A percentile compares a stretch with the other conserved stretches of the same genome.
Evolutionary conservation across 306 rosid genomes (phyloP).

Genomic region (Ormosia semicastrata): DNA sequence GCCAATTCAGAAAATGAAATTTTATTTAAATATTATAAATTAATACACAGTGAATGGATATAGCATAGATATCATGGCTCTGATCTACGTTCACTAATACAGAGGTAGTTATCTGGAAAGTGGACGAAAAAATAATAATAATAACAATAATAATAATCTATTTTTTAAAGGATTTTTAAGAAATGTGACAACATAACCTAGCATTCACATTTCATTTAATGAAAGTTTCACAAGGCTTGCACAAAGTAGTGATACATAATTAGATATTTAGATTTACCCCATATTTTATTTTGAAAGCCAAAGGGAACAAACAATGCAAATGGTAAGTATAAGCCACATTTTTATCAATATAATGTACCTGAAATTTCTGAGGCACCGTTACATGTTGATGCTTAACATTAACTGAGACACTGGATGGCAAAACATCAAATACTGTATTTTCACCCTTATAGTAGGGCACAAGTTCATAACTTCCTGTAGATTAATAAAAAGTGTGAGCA

Average conservation of each 20-base stretch:
- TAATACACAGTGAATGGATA: neutral
- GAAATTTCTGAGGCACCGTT: slow-evolving; percentile 75
- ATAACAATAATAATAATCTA: neutral
- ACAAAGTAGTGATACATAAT: neutral
- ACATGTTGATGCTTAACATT: slow-evolving; percentile 82
- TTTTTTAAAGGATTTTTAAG: neutral
- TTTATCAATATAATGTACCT: slow-evolving; percentile 55
- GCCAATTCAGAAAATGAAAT: neutral
- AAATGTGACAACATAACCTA: neutral
- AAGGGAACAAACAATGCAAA: slow-evolving; percentile 14
- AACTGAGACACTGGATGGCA: slow-evolving; percentile 72
- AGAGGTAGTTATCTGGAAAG: neutral
- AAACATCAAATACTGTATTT: slow-evolving; percentile 91
- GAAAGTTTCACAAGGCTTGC: neutral
- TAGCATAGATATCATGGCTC: neutral
- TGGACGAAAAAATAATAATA: neutral
- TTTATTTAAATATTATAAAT: neutral
- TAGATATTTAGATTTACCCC: neutral
- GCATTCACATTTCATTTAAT: slow-evolving; percentile 5
- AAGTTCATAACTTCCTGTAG: slow-evolving; percentile 77
- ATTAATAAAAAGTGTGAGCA: slow-evolving; percentile 26
- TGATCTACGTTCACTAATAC: neutral
- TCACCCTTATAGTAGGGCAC: slow-evolving; percentile 98
- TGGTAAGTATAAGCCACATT: neutral
- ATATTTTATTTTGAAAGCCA: slow-evolving; percentile 12